Evolutionary conservation across 2,329 filamentous ascomycete species (phyloP).

Genomic region (Claviceps fusiformis): DNA sequence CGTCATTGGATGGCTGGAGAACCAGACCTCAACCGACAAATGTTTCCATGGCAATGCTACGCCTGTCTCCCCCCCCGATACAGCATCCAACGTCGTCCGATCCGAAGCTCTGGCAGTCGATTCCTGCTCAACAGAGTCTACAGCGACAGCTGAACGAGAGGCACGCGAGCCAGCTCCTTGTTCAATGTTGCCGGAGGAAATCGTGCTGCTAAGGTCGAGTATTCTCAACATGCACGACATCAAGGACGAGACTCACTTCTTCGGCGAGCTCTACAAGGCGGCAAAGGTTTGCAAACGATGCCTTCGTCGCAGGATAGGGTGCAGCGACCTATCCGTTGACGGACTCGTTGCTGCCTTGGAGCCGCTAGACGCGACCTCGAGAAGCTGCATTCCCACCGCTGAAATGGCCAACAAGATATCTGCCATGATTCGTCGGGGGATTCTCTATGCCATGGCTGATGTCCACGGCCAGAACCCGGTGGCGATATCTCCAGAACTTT

Average conservation of each 20-base stretch:
- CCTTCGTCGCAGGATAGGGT: constrained; percentile 6
- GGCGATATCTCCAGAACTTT: constrained; percentile 7
- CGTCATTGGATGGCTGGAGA: constrained; percentile 17
- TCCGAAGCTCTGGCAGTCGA: constrained; percentile 4
- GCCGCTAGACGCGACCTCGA: constrained; percentile 9
- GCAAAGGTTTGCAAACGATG: constrained; percentile 6
- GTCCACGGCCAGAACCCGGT: constrained; percentile 1
- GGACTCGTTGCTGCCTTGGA: constrained; percentile 7
- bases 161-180: background rate
- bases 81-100: background rate
- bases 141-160: background rate
- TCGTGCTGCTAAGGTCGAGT: constrained; percentile 5
- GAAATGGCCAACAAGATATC: constrained; percentile 7
- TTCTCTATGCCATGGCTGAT: constrained; percentile 9
- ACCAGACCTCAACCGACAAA: constrained; percentile 9
- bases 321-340: constrained; percentile 7
- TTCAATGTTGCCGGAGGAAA: constrained; percentile 6
- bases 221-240: constrained; percentile 3
- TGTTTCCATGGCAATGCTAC: constrained; percentile 7
- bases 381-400: constrained; percentile 6
- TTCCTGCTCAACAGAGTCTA: background rate
- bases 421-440: constrained; percentile 10
- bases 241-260: constrained; percentile 5
- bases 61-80: background rate
- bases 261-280: background rate